Evolutionary conservation across 2,329 filamentous ascomycete species (phyloP), one percentile per base, ranked within the genome.

Genomic region (Boeremia exigua): DNA sequence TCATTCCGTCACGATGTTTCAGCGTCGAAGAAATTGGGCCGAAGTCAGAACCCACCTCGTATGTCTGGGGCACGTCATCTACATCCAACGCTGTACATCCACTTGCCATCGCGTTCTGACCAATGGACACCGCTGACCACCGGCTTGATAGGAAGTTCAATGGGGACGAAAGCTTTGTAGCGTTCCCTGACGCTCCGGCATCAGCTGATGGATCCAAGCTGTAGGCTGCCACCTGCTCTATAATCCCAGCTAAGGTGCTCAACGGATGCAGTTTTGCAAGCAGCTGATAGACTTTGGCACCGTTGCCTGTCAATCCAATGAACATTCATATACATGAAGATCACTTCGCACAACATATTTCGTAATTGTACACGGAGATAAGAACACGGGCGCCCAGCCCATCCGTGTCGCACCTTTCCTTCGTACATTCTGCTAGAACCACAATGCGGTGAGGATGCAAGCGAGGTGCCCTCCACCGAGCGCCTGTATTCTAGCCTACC

Each of bases 111-210:
- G 19, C 10, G 8, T 6, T 45, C 6, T 27, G 25, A n/a, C 33
- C 14, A 23, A 28, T 17, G 37, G 33, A 40, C 39, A 25, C 8
- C 19, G 36, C 54, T 52, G 37, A 57, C 48, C 29, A 23, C 6
- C 11, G 9, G 23, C 5, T 12, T 12, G 8, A 11, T 39, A 75
- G 72, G 72, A 69, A 72, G 39, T 75, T 75, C 59, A 72, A 72
- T 38, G 72, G 72, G 28, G 72, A 75, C 14, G 72, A 75, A 52
- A 74, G 70, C 45, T 75, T 75, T 39, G 63, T 73, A 2, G 62
- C 61, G 9, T 74, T 74, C 30, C 61, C 63, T 15, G 67, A 68
- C 12, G 57, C 54, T 12, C 54, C 65, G 14, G 29, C 27, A n/a
- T 58, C 56, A 19, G 62, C 37, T 8, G 62, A 63, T 11, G 46